These are phyloP conservation scores for Penicillium robsamsonii DNA, from an alignment of 495 filamentous ascomycete species.

Conservation along the genomic window DNA sequence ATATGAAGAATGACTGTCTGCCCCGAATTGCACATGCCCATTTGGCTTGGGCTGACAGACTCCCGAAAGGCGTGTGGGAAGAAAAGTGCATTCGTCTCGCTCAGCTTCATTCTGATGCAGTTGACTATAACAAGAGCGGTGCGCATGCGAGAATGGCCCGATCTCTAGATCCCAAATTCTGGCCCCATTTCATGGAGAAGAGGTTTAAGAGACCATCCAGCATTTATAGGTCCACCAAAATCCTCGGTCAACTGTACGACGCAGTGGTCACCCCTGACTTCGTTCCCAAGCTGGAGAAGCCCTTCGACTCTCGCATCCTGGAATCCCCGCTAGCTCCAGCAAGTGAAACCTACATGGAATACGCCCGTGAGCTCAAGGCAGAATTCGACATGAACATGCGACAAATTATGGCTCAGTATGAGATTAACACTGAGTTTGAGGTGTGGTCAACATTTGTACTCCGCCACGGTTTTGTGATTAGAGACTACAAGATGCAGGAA, in stretches of 20 bases:
- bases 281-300: conserved; percentile 59
- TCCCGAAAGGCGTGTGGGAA: conserved; percentile 61
- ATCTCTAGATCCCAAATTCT: conserved; percentile 56
- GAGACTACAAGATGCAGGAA: conserved; percentile 85
- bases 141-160: conserved; percentile 64
- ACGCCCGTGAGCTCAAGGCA: conserved; percentile 63
- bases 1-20: conserved; percentile 90
- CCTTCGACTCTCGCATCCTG: conserved; percentile 79
- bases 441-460: conserved; percentile 83
- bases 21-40: conserved; percentile 80
- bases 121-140: conserved; percentile 94
- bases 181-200: conserved; percentile 94
- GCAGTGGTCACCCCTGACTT: conserved; percentile 66
- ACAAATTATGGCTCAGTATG: conserved; percentile 82
- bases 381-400: conserved; percentile 76
- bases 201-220: conserved; percentile 44
- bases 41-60: conserved; percentile 70
- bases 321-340: conserved; percentile 51
- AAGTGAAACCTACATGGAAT: conserved; percentile 50
- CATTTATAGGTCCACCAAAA: conserved; percentile 64
- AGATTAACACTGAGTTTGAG: conserved; percentile 87
- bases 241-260: conserved; percentile 85
- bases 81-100: conserved; percentile 75
- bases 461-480: conserved; percentile 58
- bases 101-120: conserved; percentile 79